Conservation (phyloP, 768 basidiomycete species). For the Podaxis pistillaris region DNA sequence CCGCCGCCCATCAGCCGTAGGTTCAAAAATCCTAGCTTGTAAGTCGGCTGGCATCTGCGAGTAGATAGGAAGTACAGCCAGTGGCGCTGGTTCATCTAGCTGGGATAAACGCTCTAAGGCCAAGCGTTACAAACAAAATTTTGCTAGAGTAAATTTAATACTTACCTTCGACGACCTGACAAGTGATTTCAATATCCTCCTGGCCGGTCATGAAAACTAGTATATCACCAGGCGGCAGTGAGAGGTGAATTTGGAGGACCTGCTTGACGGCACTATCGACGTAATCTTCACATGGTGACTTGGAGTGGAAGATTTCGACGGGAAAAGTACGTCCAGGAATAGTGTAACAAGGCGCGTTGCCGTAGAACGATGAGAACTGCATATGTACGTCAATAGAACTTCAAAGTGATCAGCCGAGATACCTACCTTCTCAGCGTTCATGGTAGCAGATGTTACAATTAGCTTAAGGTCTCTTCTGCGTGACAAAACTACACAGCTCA, state of each 20-base stretch:
- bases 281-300: slow-evolving; percentile 98
- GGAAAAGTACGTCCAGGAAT: slow-evolving; percentile 94
- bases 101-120: slow-evolving; percentile 81
- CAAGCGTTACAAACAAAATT: slow-evolving; percentile 9
- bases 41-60: slow-evolving; percentile 99
- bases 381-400: not conserved
- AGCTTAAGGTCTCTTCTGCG: slow-evolving; percentile 91
- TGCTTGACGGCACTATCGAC: slow-evolving; percentile 98
- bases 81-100: slow-evolving; percentile 83
- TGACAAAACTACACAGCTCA: slow-evolving; percentile 60
- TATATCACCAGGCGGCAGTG: slow-evolving; percentile 90
- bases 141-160: slow-evolving; percentile 1
- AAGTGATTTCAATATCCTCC: slow-evolving; percentile 98
- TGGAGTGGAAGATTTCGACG: slow-evolving; percentile 93
- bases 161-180: slow-evolving; percentile 86
- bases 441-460: slow-evolving; percentile 97
- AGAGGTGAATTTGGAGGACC: slow-evolving; percentile 93
- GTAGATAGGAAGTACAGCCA: slow-evolving; percentile 96
- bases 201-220: slow-evolving; percentile 99
- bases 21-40: slow-evolving; percentile 96
- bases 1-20: slow-evolving; percentile 88
- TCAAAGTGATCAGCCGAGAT: not conserved
- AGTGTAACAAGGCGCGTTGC: slow-evolving; percentile 91
- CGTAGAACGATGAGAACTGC: slow-evolving; percentile 96
- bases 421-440: slow-evolving; percentile 96